Conservation (phyloP, 1,139 yeast genomes). For the Kodamaea ohmeri region DNA sequence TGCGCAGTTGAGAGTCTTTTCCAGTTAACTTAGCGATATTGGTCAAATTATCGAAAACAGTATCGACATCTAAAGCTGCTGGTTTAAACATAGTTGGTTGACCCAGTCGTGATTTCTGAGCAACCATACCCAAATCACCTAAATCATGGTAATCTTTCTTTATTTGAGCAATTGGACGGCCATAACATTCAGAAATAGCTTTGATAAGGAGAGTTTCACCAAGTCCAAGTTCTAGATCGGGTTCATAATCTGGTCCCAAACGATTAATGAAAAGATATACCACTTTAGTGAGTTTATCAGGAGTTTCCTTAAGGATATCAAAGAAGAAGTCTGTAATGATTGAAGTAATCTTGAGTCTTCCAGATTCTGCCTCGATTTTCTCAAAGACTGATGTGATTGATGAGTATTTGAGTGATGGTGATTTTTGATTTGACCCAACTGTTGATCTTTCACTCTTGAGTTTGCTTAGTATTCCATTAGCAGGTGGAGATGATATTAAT, state of each 20-base stretch:
- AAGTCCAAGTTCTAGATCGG: conserved; percentile 83
- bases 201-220: conserved; percentile 88
- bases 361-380: conserved; percentile 71
- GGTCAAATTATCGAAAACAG: conserved; percentile 71
- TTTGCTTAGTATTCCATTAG: no score
- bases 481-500: no score
- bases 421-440: no score
- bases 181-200: conserved; percentile 88
- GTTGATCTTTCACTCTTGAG: no score
- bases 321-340: conserved; percentile 69
- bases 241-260: conserved; percentile 92
- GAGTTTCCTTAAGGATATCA: conserved; percentile 55
- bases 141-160: conserved; percentile 70
- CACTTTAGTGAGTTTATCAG: conserved; percentile 61
- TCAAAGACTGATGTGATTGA: conserved; percentile 69
- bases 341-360: conserved; percentile 76
- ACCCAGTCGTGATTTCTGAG: conserved; percentile 74
- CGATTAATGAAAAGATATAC: conserved; percentile 84
- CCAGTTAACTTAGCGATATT: conserved; percentile 81
- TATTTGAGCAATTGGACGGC: conserved; percentile 68
- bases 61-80: conserved; percentile 65
- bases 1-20: conserved; percentile 75
- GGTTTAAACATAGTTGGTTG: conserved; percentile 96
- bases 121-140: conserved; percentile 92
- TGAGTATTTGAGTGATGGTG: conserved; percentile 39